Base-by-base conservation (phyloP, 2,329 filamentous ascomycete genomes). In the Cryphonectria carpinicola region DNA sequence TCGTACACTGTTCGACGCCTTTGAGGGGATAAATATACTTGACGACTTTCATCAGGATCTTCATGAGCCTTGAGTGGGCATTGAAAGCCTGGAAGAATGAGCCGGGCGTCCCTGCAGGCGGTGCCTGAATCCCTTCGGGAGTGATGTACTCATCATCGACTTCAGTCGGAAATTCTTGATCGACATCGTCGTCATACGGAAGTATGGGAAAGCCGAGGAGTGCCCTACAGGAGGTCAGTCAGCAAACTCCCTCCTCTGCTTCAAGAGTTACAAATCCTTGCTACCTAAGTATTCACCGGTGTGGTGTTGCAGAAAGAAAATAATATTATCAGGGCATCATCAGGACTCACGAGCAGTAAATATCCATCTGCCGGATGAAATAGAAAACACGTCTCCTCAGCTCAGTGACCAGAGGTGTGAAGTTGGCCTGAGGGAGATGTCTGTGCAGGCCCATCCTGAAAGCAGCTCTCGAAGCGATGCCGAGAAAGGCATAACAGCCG, bases 401-500 rank as follows among this genome's bases (percentile, higher is more conserved):
- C 79, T 92, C 89, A 67, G 87, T 84, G 76, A 92, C 89, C 69
- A 92, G 87, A 2, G 88, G 84, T 65, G 87, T 86, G 68, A 92
- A 86, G 69, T 86, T 86, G 69, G 88, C 86, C 64, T 91, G 88
- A 17, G 89, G 84, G 7, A 95, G 81, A 71, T 92, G 88, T 67
- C 93, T 90, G 78, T 96, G 93, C 37, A 95, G 83, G 10, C 93
- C 93, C 81, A 95, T 90, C 39, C 92, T 88, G 46, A 95, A 81
- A n/a, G 92, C 89, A 8, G 92, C 91, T 66, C 92, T 88, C 65
- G 95, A 83, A 2, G 92, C 93, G 75, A 95, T 92, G 8, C 93
- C 93, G 64, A 95, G 87, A 75, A 93, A 94, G 0, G 92, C 89
- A 79, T 95, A 95, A 78, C 93, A 95, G 13, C 90, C 92, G 77